These are phyloP conservation scores for Ceratocystis colombiana DNA, from an alignment of 2,329 filamentous ascomycete genomes.

Conservation along the genomic window DNA sequence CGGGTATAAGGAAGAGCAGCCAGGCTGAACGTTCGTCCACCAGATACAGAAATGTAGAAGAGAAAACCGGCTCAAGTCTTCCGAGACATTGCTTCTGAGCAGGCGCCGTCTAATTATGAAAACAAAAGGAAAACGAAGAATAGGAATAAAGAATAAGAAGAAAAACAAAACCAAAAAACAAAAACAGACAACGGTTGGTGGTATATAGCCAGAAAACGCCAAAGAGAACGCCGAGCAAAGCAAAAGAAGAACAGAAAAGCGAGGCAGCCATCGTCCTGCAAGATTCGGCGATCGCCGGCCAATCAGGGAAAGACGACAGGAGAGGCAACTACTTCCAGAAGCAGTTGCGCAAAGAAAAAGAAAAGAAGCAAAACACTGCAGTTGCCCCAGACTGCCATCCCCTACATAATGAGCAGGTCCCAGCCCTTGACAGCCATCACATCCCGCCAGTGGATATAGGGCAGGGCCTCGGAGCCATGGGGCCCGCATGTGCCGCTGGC, in stretches of 20 bases:
- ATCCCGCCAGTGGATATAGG: slow-evolving; percentile 86
- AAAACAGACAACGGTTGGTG: slow-evolving; percentile 8
- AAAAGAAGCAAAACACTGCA: slow-evolving; percentile 27
- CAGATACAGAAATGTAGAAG: slow-evolving; percentile 2
- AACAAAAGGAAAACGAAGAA: neutral
- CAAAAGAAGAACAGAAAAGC: slow-evolving; percentile 17
- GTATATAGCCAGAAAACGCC: slow-evolving; percentile 18
- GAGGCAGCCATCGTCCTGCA: neutral
- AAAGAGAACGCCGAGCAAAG: slow-evolving; percentile 21
- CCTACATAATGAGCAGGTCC: slow-evolving; percentile 83
- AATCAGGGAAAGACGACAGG: neutral
- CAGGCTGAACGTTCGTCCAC: slow-evolving; percentile 25
- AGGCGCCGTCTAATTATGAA: slow-evolving; percentile 15
- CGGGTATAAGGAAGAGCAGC: slow-evolving; percentile 28
- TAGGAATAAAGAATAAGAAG: neutral
- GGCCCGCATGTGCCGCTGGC: slow-evolving; percentile 30
- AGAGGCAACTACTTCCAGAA: neutral
- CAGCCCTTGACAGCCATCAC: slow-evolving; percentile 84
- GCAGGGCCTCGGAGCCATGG: slow-evolving; percentile 37
- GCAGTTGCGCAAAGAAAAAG: slow-evolving; percentile 13
- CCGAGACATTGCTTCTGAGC: slow-evolving; percentile 12
- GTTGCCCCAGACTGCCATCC: slow-evolving; percentile 20
- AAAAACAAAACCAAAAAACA: neutral
- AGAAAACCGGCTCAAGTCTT: slow-evolving; percentile 5
- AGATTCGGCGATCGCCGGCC: neutral